Base-by-base conservation (phyloP, 768 basidiomycete species). In the Leucosporidium scottii region DNA sequence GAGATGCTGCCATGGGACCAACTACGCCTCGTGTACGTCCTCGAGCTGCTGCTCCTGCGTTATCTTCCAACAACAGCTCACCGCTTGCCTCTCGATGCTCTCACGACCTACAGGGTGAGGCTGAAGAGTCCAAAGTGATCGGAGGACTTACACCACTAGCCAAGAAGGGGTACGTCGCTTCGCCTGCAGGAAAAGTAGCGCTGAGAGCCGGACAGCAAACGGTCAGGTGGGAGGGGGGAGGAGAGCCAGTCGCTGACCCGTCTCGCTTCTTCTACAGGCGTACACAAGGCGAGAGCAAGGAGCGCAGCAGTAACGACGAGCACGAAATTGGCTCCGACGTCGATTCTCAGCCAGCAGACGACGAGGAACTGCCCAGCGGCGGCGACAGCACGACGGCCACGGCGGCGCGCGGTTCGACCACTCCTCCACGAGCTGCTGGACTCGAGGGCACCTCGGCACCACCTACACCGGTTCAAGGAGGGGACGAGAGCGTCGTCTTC, bases 91-190 rank as follows among this genome's bases (percentile, higher is more conserved):
- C 3, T 44, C 39, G 39, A 44, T 44, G 10, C 39, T 44, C 39
- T 44, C 8, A 17, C 39, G 39, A 57, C 13, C 39, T 25, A n/a
- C 56, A 72, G 71, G 67, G 71, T 7, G 71, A 72, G 3, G 67
- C 55, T 4, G 65, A 60, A 9, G 66, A 66, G 34, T 6, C 31
- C 28, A 62, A 56, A 30, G 58, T 50, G 3, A 20, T 59, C n/a
- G 48, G 59, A 4, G 53, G 66, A 6, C n/a, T 58, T 31, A 72
- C 71, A 1, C 71, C 71, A 1, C 34, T 65, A 20, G 71, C 71
- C n/a, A 72, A 72, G 65, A 66, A 72, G 39, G 63, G 63, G 68
- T 69, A 18, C 21, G 50, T 44, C 39, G 8, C 15, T 15, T 12
- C 34, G 34, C 34, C 8, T 8, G 13, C 39, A 44, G 39, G 39